Percentiles rank a stretch among this genome's conserved stretches.
These are phyloP conservation scores for Aspergillus steynii DNA, from an alignment of 495 filamentous ascomycete genomes.

Conservation along the genomic window DNA sequence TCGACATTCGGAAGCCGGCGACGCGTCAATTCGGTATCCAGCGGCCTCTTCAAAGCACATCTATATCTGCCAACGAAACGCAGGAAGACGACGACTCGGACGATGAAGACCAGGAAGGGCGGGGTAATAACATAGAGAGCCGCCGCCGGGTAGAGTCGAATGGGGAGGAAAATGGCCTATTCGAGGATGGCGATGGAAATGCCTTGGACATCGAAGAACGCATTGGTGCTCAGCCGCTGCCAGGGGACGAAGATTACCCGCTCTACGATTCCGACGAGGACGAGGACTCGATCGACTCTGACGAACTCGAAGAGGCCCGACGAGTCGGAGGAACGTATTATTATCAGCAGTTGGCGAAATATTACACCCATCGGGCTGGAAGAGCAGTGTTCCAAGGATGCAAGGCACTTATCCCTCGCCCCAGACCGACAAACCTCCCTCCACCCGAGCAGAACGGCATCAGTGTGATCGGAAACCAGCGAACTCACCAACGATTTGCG, in stretches of 20 bases:
- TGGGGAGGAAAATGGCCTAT: constrained; percentile 25
- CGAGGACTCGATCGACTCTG: constrained; percentile 68
- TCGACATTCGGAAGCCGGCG: constrained; percentile 92
- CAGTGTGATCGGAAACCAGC: constrained; percentile 52
- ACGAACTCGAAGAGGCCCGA: constrained; percentile 71
- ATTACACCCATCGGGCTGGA: constrained; percentile 41
- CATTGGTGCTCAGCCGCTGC: constrained; percentile 57
- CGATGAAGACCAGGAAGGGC: constrained; percentile 54
- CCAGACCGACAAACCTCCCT: constrained; percentile 61
- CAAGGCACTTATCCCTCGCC: constrained; percentile 56
- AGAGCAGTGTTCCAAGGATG: constrained; percentile 46
- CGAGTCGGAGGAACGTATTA: constrained; percentile 72
- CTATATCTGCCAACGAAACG: constrained; percentile 69
- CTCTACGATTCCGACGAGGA: constrained; percentile 94
- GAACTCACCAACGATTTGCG: constrained; percentile 66
- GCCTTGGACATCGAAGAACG: constrained; percentile 76
- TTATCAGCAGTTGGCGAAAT: constrained; percentile 54
- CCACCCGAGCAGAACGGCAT: constrained; percentile 47
- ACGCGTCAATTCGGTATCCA: constrained; percentile 87
- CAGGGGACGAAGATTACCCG: constrained; percentile 70
- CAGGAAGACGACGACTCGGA: constrained; percentile 63
- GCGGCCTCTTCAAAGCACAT: constrained; percentile 70
- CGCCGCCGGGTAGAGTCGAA: neutral
- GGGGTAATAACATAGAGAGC: constrained; percentile 4
- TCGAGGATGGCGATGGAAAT: constrained; percentile 46